Percentiles rank a stretch among this genome's conserved stretches.
Evolutionary conservation across 1,284 basidiomycete species (phyloP).

Genomic region (Clitocybe nebularis): DNA sequence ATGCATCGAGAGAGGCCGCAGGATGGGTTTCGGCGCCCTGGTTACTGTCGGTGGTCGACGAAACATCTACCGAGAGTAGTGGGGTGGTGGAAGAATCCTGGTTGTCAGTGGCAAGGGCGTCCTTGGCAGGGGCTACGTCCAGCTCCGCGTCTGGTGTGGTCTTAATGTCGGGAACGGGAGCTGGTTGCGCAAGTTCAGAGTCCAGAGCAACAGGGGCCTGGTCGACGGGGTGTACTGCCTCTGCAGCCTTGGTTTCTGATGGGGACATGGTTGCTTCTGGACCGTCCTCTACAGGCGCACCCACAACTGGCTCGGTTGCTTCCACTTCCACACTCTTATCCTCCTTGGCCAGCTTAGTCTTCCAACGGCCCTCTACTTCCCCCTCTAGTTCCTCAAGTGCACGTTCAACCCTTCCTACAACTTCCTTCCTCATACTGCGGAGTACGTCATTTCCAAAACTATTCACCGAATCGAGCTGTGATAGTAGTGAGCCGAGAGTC

Average conservation of each 20-base stretch:
- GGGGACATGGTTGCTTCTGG: not conserved
- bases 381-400: constrained; percentile 44
- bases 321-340: constrained; percentile 13
- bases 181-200: too few species aligned
- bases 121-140: too few species aligned
- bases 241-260: too few species aligned
- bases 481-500: constrained; percentile 46
- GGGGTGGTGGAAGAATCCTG: too few species aligned
- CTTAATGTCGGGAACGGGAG: too few species aligned
- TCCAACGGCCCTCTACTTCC: constrained; percentile 23
- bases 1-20: constrained; percentile 8
- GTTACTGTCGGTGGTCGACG: not conserved
- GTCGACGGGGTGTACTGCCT: too few species aligned
- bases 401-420: constrained; percentile 48
- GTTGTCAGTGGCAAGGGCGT: too few species aligned
- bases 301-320: too few species aligned
- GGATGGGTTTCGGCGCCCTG: not conserved
- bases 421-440: constrained; percentile 44
- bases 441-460: constrained; percentile 52
- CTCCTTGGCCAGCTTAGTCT: constrained; percentile 18
- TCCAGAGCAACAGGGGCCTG: too few species aligned
- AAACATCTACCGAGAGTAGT: not conserved
- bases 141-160: too few species aligned
- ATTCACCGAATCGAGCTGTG: constrained; percentile 52
- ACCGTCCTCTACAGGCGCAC: not conserved